A percentile compares a stretch with the other conserved stretches of the same genome.
These are phyloP conservation scores for Orobanche coerulescens DNA, from an alignment of 257 asterid species.

Conservation along the genomic window DNA sequence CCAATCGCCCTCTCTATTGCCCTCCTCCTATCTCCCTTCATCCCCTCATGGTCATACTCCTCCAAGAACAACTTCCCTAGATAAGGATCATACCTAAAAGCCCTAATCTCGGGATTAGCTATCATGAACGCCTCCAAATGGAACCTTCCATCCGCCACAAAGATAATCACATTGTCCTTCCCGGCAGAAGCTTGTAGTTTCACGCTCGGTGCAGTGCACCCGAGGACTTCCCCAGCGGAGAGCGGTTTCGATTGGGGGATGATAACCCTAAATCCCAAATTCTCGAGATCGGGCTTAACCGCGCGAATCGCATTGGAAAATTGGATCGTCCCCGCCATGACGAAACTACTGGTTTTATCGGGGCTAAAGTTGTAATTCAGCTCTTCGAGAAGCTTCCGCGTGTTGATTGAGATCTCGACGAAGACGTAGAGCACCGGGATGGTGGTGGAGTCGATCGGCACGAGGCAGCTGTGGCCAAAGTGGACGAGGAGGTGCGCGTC, in stretches of 20 bases:
- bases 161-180: slow-evolving; percentile 49
- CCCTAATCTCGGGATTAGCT: slow-evolving; percentile 66
- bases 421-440: slow-evolving; percentile 76
- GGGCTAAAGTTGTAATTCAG: slow-evolving; percentile 49
- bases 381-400: slow-evolving; percentile 46
- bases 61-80: slow-evolving; percentile 79
- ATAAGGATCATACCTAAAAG: slow-evolving; percentile 81
- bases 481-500: slow-evolving; percentile 78
- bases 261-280: slow-evolving; percentile 69
- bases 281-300: slow-evolving; percentile 76
- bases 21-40: slow-evolving; percentile 72
- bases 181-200: slow-evolving; percentile 24
- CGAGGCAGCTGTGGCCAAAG: slow-evolving; percentile 93
- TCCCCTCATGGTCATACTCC: slow-evolving; percentile 86
- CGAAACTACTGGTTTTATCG: slow-evolving; percentile 34
- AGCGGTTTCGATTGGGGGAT: slow-evolving; percentile 89
- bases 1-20: slow-evolving; percentile 74
- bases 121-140: slow-evolving; percentile 98
- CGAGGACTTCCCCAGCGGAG: slow-evolving; percentile 93
- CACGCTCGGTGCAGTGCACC: slow-evolving; percentile 90
- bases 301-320: slow-evolving; percentile 76
- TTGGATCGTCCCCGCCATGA: slow-evolving; percentile 91
- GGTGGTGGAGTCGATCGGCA: slow-evolving; percentile 70
- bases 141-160: slow-evolving; percentile 92
- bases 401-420: slow-evolving; percentile 70